Base-by-base conservation (phyloP, 139 green algal species). In the Micractinium sp. region DNA sequence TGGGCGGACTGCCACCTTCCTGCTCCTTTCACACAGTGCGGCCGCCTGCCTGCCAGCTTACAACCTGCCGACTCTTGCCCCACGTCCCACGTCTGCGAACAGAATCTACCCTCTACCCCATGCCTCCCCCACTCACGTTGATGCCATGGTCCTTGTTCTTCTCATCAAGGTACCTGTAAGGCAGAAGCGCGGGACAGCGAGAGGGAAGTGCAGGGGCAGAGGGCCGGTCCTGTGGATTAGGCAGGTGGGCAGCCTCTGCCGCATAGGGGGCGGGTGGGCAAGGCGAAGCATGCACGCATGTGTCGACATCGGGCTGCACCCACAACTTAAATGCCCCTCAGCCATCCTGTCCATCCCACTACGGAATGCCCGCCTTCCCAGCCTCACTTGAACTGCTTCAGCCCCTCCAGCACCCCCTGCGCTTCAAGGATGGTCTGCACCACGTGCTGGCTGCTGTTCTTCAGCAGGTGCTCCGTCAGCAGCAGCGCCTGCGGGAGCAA, bases 61-160 rank as follows among this genome's bases (percentile, higher is more conserved):
- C 25, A 33, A 16, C 19, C 22, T 80, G 74, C 74, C 13, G 14
- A 3, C 12, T 20, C 22, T 13, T 35, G 77, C 77, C 5, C 47
- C 47, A 9, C 9, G 47, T 56, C 47, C 47, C 47, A 56, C 47
- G 5, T 9, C 47, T 56, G 47, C 9, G 5, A 9, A 56, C 9
- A 9, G 47, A 56, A 5, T 5, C 47, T 9, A 9, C 47, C 9
- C 5, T 9, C 47, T 56, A 9, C 47, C 41, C 3, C 78, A 66
- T 5, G 39, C 39, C 25, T 38, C 5, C 27, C 47, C 29, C 35
- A 2, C 86, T 63, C 35, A 90, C 86, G 22, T 90, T 90, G 63
- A 90, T 85, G 60, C 86, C 86, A 16, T 90, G 85, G 77, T 90
- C 77, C 86, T 90, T 90, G 61, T 33, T 53, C 35, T 81, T 81